Evolutionary conservation across 495 filamentous ascomycete species (phyloP).

Genomic region (Xylaria longipes): DNA sequence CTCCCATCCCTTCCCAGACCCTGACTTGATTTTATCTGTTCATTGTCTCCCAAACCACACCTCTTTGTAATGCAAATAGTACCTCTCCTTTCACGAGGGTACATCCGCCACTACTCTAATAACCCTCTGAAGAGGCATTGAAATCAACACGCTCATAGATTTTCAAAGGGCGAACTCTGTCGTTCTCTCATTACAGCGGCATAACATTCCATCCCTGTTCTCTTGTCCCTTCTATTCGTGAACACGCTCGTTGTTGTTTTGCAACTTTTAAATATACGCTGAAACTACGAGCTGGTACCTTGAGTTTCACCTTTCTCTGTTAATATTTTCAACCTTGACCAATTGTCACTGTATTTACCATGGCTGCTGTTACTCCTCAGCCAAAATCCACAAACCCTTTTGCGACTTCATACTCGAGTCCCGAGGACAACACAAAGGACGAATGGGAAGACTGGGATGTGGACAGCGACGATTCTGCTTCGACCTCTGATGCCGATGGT

Average conservation of each 20-base stretch:
- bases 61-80: slow-evolving; percentile 14
- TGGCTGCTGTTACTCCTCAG: slow-evolving; percentile 28
- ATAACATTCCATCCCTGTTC: neutral
- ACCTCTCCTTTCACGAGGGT: slow-evolving; percentile 7
- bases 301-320: slow-evolving; percentile 32
- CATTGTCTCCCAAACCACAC: slow-evolving; percentile 10
- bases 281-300: slow-evolving; percentile 37
- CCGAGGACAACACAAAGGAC: slow-evolving; percentile 38
- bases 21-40: neutral
- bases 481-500: slow-evolving; percentile 32
- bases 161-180: slow-evolving; percentile 12
- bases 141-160: neutral
- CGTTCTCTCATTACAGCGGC: slow-evolving; percentile 8
- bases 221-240: neutral
- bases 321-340: slow-evolving; percentile 15
- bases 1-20: slow-evolving; percentile 1
- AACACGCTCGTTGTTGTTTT: neutral
- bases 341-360: slow-evolving; percentile 25
- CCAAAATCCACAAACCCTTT: slow-evolving; percentile 30
- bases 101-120: slow-evolving; percentile 9
- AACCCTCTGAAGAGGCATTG: neutral
- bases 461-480: slow-evolving; percentile 43
- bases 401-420: slow-evolving; percentile 12
- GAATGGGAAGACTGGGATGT: slow-evolving; percentile 59
- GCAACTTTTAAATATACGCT: neutral